Evolutionary conservation across 371 early-diverging fungal genomes (phyloP), one percentile per base, ranked within the genome.

Genomic region (Mucor velutinosus): DNA sequence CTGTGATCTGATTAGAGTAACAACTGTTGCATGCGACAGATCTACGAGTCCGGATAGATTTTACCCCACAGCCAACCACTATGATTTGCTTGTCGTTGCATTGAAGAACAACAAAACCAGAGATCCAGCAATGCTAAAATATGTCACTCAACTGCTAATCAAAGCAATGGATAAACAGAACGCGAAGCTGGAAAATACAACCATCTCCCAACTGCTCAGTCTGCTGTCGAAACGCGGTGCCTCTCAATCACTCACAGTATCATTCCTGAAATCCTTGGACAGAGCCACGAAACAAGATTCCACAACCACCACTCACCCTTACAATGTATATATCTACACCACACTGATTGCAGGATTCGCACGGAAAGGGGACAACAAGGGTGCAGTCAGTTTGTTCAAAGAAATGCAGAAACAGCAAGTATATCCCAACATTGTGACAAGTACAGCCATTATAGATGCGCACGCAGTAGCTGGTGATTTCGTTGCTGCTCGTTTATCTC

Each of bases 271-370:
- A 33, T 55, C 72, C 12, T 60, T 78, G 62, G 72, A 75, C 43
- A 51, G 27, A 25, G 15, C 41, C 47, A 23, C 29, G n/a, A 60
- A 32, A 29, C 14, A 37, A 39, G 25, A 64, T 32, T 8, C 30
- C 15, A 8, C n/a, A 19, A 61, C 30, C 23, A 10, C 56, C 11
- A 61, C 14, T 10, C 65, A 62, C 30, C 70, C 30, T 19, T 76
- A 71, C 62, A 76, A 80, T 65, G 73, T 69, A 56, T 74, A 78
- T 62, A 72, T 80, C 39, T 83, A 83, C 45, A 83, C 83, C 7
- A 74, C 80, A 5, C 69, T 83, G 25, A 83, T 83, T 27, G 55
- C 79, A 19, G 73, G 73, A 37, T 66, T 80, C 61, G 80, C 76
- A 32, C 62, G 68, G 14, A 61, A 76, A 43, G 77, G 75, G 10